phyloP scores from a whole-genome alignment of 225 moss, liverwort and hornwort genomes.

The Marchantia paleacea region DNA sequence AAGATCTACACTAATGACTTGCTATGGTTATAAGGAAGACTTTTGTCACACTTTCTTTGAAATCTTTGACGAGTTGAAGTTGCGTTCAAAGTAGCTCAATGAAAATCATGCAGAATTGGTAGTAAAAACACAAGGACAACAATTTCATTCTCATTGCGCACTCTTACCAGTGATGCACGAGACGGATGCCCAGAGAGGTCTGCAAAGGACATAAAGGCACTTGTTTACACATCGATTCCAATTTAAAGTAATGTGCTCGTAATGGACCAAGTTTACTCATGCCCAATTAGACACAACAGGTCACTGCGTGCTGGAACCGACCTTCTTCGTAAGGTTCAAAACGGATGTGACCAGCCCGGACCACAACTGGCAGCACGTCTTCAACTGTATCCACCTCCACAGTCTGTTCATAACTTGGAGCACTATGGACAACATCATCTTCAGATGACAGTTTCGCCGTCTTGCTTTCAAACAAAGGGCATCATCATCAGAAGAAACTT shows the following conservation, averaged over 20 bases:
- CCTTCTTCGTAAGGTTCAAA: slow-evolving; percentile 63
- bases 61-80: too few relatives aligned
- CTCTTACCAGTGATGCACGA: slow-evolving; percentile 16
- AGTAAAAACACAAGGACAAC: too few relatives aligned
- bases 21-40: neutral
- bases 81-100: too few relatives aligned
- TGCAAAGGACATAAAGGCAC: neutral
- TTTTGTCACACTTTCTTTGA: too few relatives aligned
- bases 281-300: neutral
- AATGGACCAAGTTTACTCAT: neutral
- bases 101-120: too few relatives aligned
- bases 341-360: slow-evolving; percentile 84
- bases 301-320: slow-evolving; percentile 1
- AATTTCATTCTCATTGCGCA: neutral
- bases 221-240: neutral
- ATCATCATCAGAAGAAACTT: slow-evolving; percentile 7
- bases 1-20: neutral
- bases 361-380: slow-evolving; percentile 67
- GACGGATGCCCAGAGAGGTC: slow-evolving; percentile 1
- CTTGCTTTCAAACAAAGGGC: slow-evolving; percentile 8
- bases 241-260: neutral
- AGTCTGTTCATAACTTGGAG: neutral
- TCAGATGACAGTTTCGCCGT: slow-evolving; percentile 1
- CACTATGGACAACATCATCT: neutral
- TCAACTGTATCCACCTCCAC: slow-evolving; percentile 56